Conservation (phyloP, 2,329 filamentous ascomycete species). For the Fusarium incarnatum region DNA sequence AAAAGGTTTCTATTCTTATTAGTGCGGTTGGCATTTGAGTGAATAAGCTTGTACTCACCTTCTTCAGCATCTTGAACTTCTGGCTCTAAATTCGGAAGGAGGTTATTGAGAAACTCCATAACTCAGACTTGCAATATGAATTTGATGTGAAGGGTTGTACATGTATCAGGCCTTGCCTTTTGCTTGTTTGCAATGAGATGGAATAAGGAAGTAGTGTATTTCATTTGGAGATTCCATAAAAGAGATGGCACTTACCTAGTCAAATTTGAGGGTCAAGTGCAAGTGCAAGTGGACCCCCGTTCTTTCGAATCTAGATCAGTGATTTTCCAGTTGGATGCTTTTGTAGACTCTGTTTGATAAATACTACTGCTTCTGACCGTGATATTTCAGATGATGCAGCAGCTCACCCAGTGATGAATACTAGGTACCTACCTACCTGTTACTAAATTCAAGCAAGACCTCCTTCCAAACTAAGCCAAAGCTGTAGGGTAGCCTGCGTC, state of each 20-base stretch:
- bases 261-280: background rate
- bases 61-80: constrained; percentile 64
- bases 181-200: background rate
- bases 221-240: background rate
- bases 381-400: background rate
- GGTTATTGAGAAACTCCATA: constrained; percentile 35
- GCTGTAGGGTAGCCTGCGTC: background rate
- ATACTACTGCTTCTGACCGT: background rate
- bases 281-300: background rate
- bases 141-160: background rate
- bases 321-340: background rate
- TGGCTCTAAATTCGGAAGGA: constrained; percentile 53
- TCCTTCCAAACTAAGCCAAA: background rate
- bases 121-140: no score
- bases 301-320: background rate
- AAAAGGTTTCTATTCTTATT: constrained; percentile 78
- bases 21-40: constrained; percentile 8
- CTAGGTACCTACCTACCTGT: background rate
- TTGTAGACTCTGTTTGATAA: background rate
- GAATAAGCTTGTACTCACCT: constrained; percentile 48
- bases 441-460: background rate
- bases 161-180: background rate
- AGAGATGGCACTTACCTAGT: background rate
- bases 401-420: background rate
- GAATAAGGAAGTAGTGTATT: background rate